Base-by-base conservation (phyloP, 73 alveolate genomes). In the Durusdinium trenchii region DNA sequence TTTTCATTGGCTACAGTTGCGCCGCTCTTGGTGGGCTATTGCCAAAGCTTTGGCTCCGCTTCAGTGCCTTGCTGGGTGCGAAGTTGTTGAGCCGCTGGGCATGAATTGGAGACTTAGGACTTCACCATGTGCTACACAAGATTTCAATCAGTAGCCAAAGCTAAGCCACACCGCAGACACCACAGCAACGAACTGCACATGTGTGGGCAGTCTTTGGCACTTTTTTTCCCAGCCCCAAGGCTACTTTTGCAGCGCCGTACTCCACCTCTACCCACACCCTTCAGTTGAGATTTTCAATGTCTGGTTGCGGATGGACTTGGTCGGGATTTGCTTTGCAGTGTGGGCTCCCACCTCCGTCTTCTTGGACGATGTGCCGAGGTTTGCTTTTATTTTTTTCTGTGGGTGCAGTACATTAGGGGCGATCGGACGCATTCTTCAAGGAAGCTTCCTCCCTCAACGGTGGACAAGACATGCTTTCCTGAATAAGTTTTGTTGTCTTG, bases 301-400 rank as follows among this genome's bases (percentile, higher is more conserved):
- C 46, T 91, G 98, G 98, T 89, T 91, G n/a, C 98, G 98, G 42
- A 48, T 69, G 89, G 98, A 91, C 46, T 43, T 91, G 78, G 89
- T 91, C 57, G 84, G 87, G 75, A 91, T 91, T 48, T 91, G 89
- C 82, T 69, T 91, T 76, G 98, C 98, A 38, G 98, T 91, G 18
- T 91, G 98, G 98, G 98, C 98, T 43, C 98, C 98, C 43, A 91
- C 98, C 7, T 73, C 98, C 75, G 98, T 91, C 35, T 91, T 91
- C 54, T 43, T 91, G 78, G 69, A 76, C 38, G 89, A 91, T 71
- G 98, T 38, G 62, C 78, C 76, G 26, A 42, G 92, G 71, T 23
- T 12, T 43, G 64, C 28, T 9, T 9, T 20, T 20, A 54, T 54
- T 12, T 9, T 9, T 20, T 54, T 54, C 64, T 54, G 64, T 20